phyloP scores from a whole-genome alignment of 106 monocot species.

The Apostasia shenzhenica region DNA sequence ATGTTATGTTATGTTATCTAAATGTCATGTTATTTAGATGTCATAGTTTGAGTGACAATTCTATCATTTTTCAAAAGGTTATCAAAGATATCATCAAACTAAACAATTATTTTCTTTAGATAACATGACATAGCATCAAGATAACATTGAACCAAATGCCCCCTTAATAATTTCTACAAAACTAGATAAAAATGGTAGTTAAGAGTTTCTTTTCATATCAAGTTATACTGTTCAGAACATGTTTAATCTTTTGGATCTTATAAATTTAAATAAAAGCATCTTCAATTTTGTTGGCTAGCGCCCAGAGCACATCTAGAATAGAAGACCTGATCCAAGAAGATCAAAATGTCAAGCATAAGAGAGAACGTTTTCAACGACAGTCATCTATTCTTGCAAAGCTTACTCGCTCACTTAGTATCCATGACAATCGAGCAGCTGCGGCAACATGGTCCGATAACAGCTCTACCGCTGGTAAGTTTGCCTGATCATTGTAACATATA shows the following conservation, averaged over 20 bases:
- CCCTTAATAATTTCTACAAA: not conserved
- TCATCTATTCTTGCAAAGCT: constrained; percentile 88
- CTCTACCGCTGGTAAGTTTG: constrained; percentile 37
- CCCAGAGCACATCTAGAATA: constrained; percentile 67
- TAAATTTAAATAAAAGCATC: not conserved
- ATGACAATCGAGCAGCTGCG: constrained; percentile 67
- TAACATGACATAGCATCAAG: too few species aligned
- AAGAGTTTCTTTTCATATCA: too few species aligned
- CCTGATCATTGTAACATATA: too few species aligned
- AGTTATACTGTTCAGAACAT: too few species aligned
- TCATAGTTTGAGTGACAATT: too few species aligned
- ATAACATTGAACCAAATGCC: too few species aligned
- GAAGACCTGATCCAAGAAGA: constrained; percentile 91
- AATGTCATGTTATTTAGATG: too few species aligned
- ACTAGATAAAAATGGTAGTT: not conserved
- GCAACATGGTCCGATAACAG: constrained; percentile 50
- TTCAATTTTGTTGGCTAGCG: constrained; percentile 30
- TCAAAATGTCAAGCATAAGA: constrained; percentile 73
- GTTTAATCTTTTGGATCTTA: too few species aligned
- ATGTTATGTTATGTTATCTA: too few species aligned
- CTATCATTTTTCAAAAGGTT: too few species aligned
- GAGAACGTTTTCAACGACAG: constrained; percentile 70
- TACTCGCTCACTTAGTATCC: constrained; percentile 76
- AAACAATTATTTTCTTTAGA: too few species aligned
- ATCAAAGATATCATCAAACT: too few species aligned